These are phyloP conservation scores for Aspergillus terreus DNA, from an alignment of 2,329 filamentous ascomycete species.

Conservation along the genomic window DNA sequence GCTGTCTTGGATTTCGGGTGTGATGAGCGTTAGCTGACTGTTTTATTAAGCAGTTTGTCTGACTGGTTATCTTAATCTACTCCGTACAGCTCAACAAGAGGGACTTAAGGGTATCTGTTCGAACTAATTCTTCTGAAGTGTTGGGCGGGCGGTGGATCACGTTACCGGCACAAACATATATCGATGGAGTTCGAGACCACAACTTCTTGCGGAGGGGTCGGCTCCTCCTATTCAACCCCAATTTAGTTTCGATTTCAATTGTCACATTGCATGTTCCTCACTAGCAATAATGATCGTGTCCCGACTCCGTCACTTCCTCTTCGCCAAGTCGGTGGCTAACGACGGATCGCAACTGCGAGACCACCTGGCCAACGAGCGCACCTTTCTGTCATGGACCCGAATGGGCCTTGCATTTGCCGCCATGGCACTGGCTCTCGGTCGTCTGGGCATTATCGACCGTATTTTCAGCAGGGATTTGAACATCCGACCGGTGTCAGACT, in stretches of 20 bases:
- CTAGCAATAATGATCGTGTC: conserved; percentile 3
- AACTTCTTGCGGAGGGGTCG: too few relatives aligned
- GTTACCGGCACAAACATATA: background rate
- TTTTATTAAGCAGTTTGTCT: too few relatives aligned
- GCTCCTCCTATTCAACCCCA: too few relatives aligned
- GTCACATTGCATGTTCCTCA: background rate
- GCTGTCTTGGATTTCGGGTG: too few relatives aligned
- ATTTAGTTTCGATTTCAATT: too few relatives aligned
- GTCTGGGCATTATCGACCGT: conserved; percentile 26
- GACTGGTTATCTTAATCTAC: too few relatives aligned
- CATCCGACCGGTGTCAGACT: background rate
- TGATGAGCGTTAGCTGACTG: too few relatives aligned
- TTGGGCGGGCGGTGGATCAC: too few relatives aligned
- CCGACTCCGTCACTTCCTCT: conserved; percentile 19
- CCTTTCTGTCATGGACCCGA: conserved; percentile 32
- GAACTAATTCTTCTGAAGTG: too few relatives aligned
- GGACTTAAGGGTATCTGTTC: too few relatives aligned
- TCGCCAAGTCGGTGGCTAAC: conserved; percentile 21
- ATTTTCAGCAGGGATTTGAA: conserved; percentile 9
- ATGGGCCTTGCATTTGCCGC: conserved; percentile 30
- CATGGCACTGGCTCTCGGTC: conserved; percentile 27
- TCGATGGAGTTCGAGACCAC: too few relatives aligned
- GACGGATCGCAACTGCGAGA: conserved; percentile 29
- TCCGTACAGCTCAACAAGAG: too few relatives aligned
- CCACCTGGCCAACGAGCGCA: conserved; percentile 32